These are phyloP conservation scores for Cystobasidium tubakii DNA, from an alignment of 768 basidiomycete species.

Conservation along the genomic window DNA sequence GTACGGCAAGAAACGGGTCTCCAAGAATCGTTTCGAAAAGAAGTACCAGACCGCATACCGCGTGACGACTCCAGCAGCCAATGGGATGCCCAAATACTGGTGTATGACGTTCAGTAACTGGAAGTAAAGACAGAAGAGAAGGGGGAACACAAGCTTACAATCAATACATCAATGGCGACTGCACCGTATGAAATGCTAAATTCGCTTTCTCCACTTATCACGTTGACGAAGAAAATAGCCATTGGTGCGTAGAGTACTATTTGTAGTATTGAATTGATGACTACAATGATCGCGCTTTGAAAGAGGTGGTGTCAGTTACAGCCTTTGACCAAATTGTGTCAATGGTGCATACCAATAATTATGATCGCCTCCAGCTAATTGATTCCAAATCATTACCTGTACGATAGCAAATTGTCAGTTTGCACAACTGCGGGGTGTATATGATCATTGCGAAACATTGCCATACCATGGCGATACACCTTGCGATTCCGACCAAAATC, in stretches of 20 bases:
- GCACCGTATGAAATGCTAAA: constrained; percentile 58
- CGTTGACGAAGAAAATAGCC: constrained; percentile 66
- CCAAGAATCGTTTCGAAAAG: constrained; percentile 50
- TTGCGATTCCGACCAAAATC: constrained; percentile 71
- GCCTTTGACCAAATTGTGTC: too few relatives aligned
- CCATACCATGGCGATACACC: constrained; percentile 56
- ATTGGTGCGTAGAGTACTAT: constrained; percentile 70
- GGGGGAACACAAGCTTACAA: constrained; percentile 60
- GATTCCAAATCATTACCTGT: constrained; percentile 61
- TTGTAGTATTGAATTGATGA: constrained; percentile 72
- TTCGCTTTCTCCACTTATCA: constrained; percentile 55
- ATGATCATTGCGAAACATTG: constrained; percentile 31
- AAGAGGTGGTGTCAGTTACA: too few relatives aligned
- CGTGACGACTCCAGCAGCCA: constrained; percentile 66
- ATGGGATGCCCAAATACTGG: constrained; percentile 79
- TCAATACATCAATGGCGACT: constrained; percentile 64
- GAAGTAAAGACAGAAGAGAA: too few relatives aligned
- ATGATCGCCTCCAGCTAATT: constrained; percentile 62
- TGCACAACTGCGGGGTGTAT: neutral
- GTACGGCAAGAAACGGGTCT: constrained; percentile 59
- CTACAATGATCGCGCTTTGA: constrained; percentile 71
- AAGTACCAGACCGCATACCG: constrained; percentile 57
- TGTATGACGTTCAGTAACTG: too few relatives aligned
- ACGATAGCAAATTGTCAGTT: too few relatives aligned
- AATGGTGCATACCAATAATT: constrained; percentile 54